These are phyloP conservation scores for Fusarium torreyae DNA, from an alignment of 2,329 filamentous ascomycete species.

Conservation along the genomic window DNA sequence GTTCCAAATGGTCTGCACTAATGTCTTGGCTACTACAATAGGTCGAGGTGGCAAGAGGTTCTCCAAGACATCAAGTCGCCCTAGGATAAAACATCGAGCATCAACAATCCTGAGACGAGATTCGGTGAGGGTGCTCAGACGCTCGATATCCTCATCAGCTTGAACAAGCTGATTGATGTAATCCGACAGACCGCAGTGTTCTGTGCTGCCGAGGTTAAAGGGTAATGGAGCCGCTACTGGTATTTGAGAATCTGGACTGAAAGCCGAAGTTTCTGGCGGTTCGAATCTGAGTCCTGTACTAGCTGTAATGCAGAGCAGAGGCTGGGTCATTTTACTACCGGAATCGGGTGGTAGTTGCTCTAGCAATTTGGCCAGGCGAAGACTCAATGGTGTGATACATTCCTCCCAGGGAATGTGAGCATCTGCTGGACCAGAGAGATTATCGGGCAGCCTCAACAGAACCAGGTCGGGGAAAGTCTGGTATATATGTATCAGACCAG, in stretches of 20 bases:
- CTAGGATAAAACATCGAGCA: constrained; percentile 26
- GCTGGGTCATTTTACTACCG: constrained; percentile 55
- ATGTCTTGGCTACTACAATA: constrained; percentile 30
- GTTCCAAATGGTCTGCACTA: constrained; percentile 39
- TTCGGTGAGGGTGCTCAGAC: background rate
- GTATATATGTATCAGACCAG: constrained; percentile 58
- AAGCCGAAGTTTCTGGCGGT: background rate
- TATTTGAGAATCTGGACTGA: background rate
- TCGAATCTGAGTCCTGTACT: constrained; percentile 52
- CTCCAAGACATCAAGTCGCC: constrained; percentile 27
- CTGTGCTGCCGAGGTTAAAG: constrained; percentile 2
- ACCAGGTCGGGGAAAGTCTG: constrained; percentile 57
- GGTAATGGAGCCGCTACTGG: background rate
- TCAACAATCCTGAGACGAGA: constrained; percentile 26
- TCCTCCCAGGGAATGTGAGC: constrained; percentile 51
- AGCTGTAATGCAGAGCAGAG: constrained; percentile 54
- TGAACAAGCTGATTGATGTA: constrained; percentile 32
- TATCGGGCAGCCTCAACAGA: constrained; percentile 48
- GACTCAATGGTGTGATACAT: constrained; percentile 52
- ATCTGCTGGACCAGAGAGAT: constrained; percentile 2
- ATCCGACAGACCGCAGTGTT: constrained; percentile 34
- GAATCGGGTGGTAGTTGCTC: constrained; percentile 53
- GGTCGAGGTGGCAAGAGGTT: constrained; percentile 30
- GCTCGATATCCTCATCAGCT: constrained; percentile 35
- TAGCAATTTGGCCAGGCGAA: constrained; percentile 50